Base-by-base conservation (phyloP, 2,329 filamentous ascomycete genomes). In the Monilinia polystroma region DNA sequence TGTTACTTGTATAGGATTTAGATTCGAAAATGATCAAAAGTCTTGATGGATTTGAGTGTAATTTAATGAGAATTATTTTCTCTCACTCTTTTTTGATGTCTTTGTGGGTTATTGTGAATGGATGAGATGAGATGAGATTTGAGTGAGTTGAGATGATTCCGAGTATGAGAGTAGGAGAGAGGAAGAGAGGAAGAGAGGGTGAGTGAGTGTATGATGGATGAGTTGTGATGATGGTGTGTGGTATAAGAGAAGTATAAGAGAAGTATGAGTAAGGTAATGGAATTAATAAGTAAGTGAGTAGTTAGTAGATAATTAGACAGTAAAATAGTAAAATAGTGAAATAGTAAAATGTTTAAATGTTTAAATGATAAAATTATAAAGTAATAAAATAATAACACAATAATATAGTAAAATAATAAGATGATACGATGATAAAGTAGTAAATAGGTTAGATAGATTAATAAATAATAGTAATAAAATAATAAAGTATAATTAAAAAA, bases 41-140 rank as follows among this genome's bases (percentile, higher is more conserved):
- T 47, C 52, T 53, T 29, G 52, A 59, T 59, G 51, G 26, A 18
- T n/a, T 43, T 32, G 26, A 14, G 26, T 47, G 55, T 43, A 20
- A 26, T 29, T 14, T 11, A 58, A 43, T 43, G 41, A 57, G 55
- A 32, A 29, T 49, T 29, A 29, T 12, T 16, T 23, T 23, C 41
- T 45, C 20, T 45, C 32, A 8, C 32, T 29, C 23, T 16, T 20
- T 45, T 29, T 45, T 29, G 56, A 47, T 47, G 35, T 45, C 14
- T 35, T 35, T 26, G 56, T 58, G 41, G 41, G n/a, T n/a, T 47
- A 41, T 32, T 58, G 56, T 58, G 56, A 58, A 58, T 58, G 56
- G 41, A 26, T 32, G 32, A 35, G 7, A 26, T 32, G 32, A 35
- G 7, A n/a, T 43, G 43, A 47, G 43, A 3, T 6, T 18, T 47